These are phyloP conservation scores for Daldinia caldariorum DNA, from an alignment of 495 filamentous ascomycete genomes.

Conservation along the genomic window DNA sequence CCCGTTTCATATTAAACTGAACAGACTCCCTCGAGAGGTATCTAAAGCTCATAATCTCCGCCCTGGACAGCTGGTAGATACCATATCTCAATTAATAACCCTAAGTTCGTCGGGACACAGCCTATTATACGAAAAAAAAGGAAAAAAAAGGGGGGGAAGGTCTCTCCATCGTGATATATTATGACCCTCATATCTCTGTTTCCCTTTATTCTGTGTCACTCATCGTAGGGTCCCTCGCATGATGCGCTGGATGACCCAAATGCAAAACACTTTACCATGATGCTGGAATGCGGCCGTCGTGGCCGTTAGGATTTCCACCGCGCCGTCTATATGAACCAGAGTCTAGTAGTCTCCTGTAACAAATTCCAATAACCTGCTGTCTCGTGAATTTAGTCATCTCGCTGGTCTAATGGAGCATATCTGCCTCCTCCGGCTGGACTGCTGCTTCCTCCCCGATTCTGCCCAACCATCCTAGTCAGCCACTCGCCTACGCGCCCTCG, in stretches of 20 bases:
- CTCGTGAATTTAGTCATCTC: slow-evolving; percentile 51
- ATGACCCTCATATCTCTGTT: slow-evolving; percentile 25
- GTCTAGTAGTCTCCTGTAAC: slow-evolving; percentile 27
- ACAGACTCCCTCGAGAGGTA: slow-evolving; percentile 19
- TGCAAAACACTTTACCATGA: slow-evolving; percentile 39
- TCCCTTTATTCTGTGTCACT: slow-evolving; percentile 21
- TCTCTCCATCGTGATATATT: slow-evolving; percentile 21
- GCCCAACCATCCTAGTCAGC: slow-evolving; percentile 58
- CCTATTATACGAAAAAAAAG: slow-evolving; percentile 18
- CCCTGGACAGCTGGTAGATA: slow-evolving; percentile 10
- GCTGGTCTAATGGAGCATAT: slow-evolving; percentile 57
- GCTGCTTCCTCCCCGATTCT: slow-evolving; percentile 44
- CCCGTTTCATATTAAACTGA: slow-evolving; percentile 26
- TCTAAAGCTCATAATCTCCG: slow-evolving; percentile 30
- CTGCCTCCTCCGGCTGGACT: slow-evolving; percentile 47
- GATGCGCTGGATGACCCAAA: slow-evolving; percentile 18
- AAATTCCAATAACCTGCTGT: slow-evolving; percentile 30
- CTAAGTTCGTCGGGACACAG: slow-evolving; percentile 9
- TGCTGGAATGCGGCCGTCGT: slow-evolving; percentile 30
- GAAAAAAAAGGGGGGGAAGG: no score
- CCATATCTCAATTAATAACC: slow-evolving; percentile 2
- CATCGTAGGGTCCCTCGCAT: slow-evolving; percentile 22
- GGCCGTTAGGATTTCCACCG: slow-evolving; percentile 27
- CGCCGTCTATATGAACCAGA: slow-evolving; percentile 53
- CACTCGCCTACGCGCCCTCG: slow-evolving; percentile 58